Evolutionary conservation across 2,329 filamentous ascomycete genomes (phyloP), one percentile per base, ranked within the genome.

Genomic region (Leptosphaerulina australis): DNA sequence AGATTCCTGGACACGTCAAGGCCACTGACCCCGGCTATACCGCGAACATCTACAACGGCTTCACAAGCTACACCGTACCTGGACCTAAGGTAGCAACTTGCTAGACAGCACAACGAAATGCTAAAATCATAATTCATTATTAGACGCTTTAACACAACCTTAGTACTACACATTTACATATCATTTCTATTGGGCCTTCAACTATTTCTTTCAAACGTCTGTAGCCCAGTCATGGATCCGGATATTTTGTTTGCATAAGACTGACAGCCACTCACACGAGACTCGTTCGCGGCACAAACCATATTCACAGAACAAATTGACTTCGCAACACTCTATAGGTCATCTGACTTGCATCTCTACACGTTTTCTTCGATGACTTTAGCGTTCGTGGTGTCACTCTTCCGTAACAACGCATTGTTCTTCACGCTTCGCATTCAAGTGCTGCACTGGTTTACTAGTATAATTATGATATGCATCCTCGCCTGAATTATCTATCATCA

Each of bases 41-140:
- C 21, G 69, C 65, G 14, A 74, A 73, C 56, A 74, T 74, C 43
- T 72, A 73, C 60, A 65, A 61, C 56, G 62, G 65, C 57, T 74
- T 74, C 64, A 71, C 61, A 26, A 64, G 53, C 46, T 73, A 74
- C 50, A 54, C 52, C 26, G 67, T 73, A 30, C 70, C 70, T 0
- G 71, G 70, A 4, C 70, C 71, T 8, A 66, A 64, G 59, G 70
- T 72, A 10, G 70, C 64, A 6, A 67, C 67, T 20, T 74, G 69
- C 63, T 74, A 69, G 47, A 43, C 9, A n/a, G n/a, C n/a, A n/a
- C n/a, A n/a, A n/a, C n/a, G n/a, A n/a, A n/a, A n/a, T n/a, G n/a
- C n/a, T n/a, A n/a, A n/a, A n/a, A n/a, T n/a, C n/a, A n/a, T n/a
- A n/a, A n/a, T n/a, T n/a, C n/a, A n/a, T n/a, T 7, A 25, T 21